Conservation (phyloP, 371 early-diverging fungal genomes). For the Rhizomucor miehei region DNA sequence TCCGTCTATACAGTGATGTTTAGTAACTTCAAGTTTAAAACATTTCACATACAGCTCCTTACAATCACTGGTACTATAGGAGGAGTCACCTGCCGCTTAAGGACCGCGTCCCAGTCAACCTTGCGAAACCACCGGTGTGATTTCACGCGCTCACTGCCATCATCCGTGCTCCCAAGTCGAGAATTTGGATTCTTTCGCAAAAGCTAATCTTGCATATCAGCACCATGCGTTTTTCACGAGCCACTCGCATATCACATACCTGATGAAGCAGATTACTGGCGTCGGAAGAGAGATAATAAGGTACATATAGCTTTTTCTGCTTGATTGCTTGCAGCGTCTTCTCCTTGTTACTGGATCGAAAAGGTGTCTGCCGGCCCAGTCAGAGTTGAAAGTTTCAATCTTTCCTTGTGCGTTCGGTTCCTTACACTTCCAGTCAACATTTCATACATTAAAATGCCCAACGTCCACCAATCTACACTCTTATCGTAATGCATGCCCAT, state of each 20-base stretch:
- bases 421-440: conserved; percentile 72
- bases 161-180: conserved; percentile 65
- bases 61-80: conserved; percentile 75
- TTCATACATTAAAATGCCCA: conserved; percentile 89
- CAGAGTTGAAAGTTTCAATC: not conserved
- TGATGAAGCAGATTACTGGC: conserved; percentile 61
- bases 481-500: conserved; percentile 79
- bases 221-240: not conserved
- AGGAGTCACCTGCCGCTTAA: conserved; percentile 62
- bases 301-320: conserved; percentile 68
- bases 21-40: not conserved
- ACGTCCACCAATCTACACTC: conserved; percentile 92
- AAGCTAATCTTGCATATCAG: conserved; percentile 33
- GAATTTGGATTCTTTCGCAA: conserved; percentile 68
- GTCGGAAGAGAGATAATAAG: conserved; percentile 67
- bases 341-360: conserved; percentile 73
- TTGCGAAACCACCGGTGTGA: conserved; percentile 86
- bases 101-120: conserved; percentile 76
- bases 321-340: conserved; percentile 79
- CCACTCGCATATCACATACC: conserved; percentile 16
- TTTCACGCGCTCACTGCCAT: conserved; percentile 78
- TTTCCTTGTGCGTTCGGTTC: not conserved
- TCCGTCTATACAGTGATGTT: conserved; percentile 29
- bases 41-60: conserved; percentile 11
- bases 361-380: conserved; percentile 54